Evolutionary conservation across 306 rosid species (phyloP).

Genomic region (Acacia crassicarpa): DNA sequence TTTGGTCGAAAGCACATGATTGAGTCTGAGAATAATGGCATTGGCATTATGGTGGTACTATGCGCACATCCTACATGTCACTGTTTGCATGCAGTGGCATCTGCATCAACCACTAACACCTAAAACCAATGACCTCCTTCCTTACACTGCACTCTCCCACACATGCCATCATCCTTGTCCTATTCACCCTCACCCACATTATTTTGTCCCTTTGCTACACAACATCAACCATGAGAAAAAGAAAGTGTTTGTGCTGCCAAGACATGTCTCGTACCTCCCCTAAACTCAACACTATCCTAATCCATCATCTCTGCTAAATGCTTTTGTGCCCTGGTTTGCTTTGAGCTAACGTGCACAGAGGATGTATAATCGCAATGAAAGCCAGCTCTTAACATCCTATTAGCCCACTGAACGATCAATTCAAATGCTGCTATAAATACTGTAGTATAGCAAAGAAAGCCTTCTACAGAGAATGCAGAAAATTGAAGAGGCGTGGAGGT

Average conservation of each 20-base stretch:
- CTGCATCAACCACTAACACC: conserved; percentile 10
- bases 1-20: no score
- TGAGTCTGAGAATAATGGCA: conserved; percentile 12
- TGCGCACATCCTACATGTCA: not conserved
- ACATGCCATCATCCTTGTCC: conserved; percentile 18
- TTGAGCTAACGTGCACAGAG: not conserved
- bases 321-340: conserved; percentile 4
- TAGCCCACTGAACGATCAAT: conserved; percentile 10
- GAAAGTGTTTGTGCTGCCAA: not conserved
- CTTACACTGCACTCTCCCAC: not conserved
- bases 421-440: not conserved
- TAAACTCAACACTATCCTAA: not conserved
- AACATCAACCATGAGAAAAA: not conserved
- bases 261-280: not conserved
- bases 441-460: not conserved
- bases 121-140: not conserved
- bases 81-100: conserved; percentile 29
- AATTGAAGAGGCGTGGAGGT: not conserved
- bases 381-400: not conserved
- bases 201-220: not conserved
- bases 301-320: not conserved
- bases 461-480: not conserved
- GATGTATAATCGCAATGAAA: not conserved
- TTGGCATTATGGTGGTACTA: conserved; percentile 5
- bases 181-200: not conserved